Evolutionary conservation across 1,284 basidiomycete genomes (phyloP).

Genomic region (Cutaneotrichosporon spelunceum): DNA sequence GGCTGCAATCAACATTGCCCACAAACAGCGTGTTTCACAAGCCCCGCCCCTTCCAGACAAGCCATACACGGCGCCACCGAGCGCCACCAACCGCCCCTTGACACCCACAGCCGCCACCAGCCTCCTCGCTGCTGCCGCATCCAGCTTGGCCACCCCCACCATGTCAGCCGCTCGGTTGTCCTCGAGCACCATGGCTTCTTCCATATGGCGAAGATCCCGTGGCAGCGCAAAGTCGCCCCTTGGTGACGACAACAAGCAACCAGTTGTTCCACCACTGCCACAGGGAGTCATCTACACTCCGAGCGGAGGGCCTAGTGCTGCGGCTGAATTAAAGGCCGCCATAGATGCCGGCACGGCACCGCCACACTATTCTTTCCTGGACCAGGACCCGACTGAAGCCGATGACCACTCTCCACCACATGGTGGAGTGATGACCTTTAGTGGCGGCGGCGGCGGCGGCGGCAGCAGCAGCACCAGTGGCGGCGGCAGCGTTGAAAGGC

Average conservation of each 20-base stretch:
- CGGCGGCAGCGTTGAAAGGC: too few relatives aligned
- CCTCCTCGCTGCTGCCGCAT: conserved; percentile 2
- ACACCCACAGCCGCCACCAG: conserved; percentile 7
- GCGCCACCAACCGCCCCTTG: conserved; percentile 9
- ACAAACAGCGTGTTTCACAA: conserved; percentile 15
- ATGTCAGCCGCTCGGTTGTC: conserved; percentile 2
- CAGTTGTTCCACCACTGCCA: background rate
- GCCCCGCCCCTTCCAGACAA: conserved; percentile 12
- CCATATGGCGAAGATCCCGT: background rate
- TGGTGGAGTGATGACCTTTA: conserved; percentile 5
- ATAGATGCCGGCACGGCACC: conserved; percentile 11
- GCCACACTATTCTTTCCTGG: conserved; percentile 17
- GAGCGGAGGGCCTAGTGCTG: background rate
- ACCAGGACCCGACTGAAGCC: conserved; percentile 15
- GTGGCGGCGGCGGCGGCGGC: too few relatives aligned
- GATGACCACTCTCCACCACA: background rate
- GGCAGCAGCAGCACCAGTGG: too few relatives aligned
- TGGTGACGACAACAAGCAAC: background rate
- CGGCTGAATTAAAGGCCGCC: conserved; percentile 4
- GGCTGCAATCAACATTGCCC: conserved; percentile 13
- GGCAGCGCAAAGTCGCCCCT: background rate
- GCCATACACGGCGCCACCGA: conserved; percentile 14
- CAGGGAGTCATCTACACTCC: background rate
- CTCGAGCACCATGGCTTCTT: background rate
- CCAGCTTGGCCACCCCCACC: conserved; percentile 7